Conservation (phyloP, 2,329 filamentous ascomycete genomes). For the Berkeleyomyces basicola region DNA sequence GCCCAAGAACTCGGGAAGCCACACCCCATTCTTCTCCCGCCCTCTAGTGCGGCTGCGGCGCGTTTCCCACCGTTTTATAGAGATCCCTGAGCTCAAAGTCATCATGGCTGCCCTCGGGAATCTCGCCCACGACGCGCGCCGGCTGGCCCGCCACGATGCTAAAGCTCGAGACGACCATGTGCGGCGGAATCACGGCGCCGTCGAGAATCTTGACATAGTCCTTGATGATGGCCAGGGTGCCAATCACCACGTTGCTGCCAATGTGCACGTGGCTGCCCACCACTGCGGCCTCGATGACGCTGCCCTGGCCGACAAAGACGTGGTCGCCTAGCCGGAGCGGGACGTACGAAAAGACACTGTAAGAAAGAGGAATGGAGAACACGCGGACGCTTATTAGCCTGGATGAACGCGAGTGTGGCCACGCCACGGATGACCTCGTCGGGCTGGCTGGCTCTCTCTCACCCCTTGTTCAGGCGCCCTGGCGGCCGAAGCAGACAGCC, state of each 20-base stretch:
- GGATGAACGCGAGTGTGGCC: too few relatives aligned
- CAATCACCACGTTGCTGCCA: conserved; percentile 58
- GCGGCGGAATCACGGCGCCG: conserved; percentile 63
- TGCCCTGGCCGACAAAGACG: conserved; percentile 66
- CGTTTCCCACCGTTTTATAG: conserved; percentile 48
- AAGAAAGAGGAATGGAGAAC: too few relatives aligned
- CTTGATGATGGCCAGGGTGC: conserved; percentile 81
- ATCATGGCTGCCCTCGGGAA: conserved; percentile 53
- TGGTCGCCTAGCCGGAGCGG: conserved; percentile 89
- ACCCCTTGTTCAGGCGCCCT: conserved; percentile 63
- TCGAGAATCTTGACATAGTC: conserved; percentile 84
- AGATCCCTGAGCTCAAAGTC: conserved; percentile 47
- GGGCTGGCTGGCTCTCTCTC: conserved; percentile 8
- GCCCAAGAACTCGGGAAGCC: not conserved
- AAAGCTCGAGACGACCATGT: conserved; percentile 87
- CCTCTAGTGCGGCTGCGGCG: conserved; percentile 21
- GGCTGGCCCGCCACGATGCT: conserved; percentile 77
- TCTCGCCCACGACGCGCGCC: conserved; percentile 64
- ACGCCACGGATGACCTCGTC: too few relatives aligned
- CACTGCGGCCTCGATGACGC: conserved; percentile 65
- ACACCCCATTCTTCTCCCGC: not conserved
- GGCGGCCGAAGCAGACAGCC: conserved; percentile 70
- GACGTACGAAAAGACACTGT: conserved; percentile 55
- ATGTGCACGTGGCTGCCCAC: conserved; percentile 80
- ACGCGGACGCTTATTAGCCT: not conserved